A percentile compares a stretch with the other conserved stretches of the same genome.
Evolutionary conservation across 140 eudicot genomes (phyloP).

Genomic region (Flaveria floridana): DNA sequence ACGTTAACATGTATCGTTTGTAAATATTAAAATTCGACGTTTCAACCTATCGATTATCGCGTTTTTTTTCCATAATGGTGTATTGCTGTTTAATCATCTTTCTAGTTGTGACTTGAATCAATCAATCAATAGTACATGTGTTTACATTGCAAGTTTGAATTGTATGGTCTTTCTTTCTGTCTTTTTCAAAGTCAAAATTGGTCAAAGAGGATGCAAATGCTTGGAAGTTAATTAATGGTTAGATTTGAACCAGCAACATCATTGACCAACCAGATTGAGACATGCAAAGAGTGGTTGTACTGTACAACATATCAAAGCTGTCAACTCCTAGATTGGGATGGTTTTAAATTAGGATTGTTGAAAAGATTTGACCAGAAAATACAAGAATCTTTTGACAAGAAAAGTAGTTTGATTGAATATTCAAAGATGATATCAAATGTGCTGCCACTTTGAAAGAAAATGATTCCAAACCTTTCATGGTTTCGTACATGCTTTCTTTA

Average conservation of each 20-base stretch:
- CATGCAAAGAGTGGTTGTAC: conserved; percentile 34
- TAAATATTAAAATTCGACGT: conserved; percentile 22
- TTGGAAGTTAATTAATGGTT: conserved; percentile 31
- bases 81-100: background rate
- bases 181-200: conserved; percentile 28
- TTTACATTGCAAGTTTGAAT: conserved; percentile 7
- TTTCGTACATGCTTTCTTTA: conserved; percentile 8
- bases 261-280: conserved; percentile 10
- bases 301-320: conserved; percentile 26
- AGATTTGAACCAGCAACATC: conserved; percentile 30
- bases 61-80: background rate
- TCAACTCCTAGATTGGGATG: conserved; percentile 12
- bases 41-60: background rate
- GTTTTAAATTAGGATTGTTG: conserved; percentile 30
- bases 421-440: conserved; percentile 33
- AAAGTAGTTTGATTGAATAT: conserved; percentile 34
- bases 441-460: conserved; percentile 31
- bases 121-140: background rate
- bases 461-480: conserved; percentile 29
- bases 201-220: conserved; percentile 23
- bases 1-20: conserved; percentile 8
- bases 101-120: conserved; percentile 1
- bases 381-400: conserved; percentile 43
- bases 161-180: background rate
- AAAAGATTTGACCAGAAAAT: conserved; percentile 27